phyloP scores from a whole-genome alignment of 140 eudicot species.

The Bidens hawaiensis region DNA sequence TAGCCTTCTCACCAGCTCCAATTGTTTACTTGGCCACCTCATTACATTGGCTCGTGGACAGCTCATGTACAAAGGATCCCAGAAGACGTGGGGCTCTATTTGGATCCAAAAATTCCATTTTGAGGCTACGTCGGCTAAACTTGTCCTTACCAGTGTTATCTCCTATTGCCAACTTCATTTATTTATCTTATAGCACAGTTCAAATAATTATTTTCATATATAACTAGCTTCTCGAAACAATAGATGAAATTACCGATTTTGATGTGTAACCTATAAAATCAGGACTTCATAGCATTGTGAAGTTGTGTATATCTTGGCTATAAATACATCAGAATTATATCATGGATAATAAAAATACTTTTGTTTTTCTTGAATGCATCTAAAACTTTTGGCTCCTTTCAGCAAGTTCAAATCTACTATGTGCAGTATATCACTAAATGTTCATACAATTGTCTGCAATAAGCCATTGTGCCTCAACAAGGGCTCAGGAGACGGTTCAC shows the following conservation, averaged over 20 bases:
- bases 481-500: too few relatives aligned
- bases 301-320: neutral
- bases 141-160: constrained; percentile 63
- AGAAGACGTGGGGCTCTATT: constrained; percentile 49
- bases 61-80: constrained; percentile 85
- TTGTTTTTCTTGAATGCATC: too few relatives aligned
- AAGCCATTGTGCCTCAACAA: too few relatives aligned
- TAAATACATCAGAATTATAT: neutral
- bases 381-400: too few relatives aligned
- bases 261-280: neutral
- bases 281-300: neutral
- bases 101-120: constrained; percentile 51
- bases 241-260: neutral
- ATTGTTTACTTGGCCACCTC: too few relatives aligned
- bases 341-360: neutral
- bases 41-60: constrained; percentile 74
- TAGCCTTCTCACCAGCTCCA: too few relatives aligned
- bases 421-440: too few relatives aligned
- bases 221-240: too few relatives aligned
- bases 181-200: neutral
- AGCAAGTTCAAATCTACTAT: too few relatives aligned
- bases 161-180: constrained; percentile 18
- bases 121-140: constrained; percentile 48
- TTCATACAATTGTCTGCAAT: too few relatives aligned
- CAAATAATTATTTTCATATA: neutral